Evolutionary conservation across 768 basidiomycete genomes (phyloP).

Genomic region (Phlegmacium glaucopus): DNA sequence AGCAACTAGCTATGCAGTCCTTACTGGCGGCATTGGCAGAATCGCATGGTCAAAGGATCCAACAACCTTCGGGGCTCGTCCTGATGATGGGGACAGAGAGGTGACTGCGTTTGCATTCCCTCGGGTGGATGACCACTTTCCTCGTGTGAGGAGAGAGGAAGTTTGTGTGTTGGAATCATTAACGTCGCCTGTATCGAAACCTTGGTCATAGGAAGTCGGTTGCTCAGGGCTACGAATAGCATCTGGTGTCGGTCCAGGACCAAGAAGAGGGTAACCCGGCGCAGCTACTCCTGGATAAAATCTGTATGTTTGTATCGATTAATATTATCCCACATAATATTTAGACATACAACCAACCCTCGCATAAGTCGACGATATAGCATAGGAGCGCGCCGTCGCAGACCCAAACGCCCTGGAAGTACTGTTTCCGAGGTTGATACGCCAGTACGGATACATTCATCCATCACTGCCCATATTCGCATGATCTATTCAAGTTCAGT

Average conservation of each 20-base stretch:
- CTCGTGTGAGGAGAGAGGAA: constrained; percentile 1
- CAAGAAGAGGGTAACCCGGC: constrained; percentile 29
- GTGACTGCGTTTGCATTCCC: constrained; percentile 6
- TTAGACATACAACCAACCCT: constrained; percentile 44
- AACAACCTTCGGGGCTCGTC: constrained; percentile 45
- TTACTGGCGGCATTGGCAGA: constrained; percentile 77
- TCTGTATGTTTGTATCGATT: constrained; percentile 14
- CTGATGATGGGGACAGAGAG: constrained; percentile 13
- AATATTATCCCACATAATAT: neutral
- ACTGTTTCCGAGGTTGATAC: constrained; percentile 75
- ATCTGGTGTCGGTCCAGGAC: constrained; percentile 18
- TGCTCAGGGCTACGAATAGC: constrained; percentile 14
- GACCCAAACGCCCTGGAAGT: constrained; percentile 82
- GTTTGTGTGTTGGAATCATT: neutral
- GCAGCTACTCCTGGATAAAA: constrained; percentile 48
- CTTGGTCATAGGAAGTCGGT: neutral
- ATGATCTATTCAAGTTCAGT: constrained; percentile 36
- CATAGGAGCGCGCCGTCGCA: constrained; percentile 82
- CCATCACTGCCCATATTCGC: constrained; percentile 91
- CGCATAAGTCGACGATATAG: constrained; percentile 90
- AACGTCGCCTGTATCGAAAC: constrained; percentile 4
- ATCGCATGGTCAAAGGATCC: constrained; percentile 81
- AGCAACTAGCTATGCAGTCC: constrained; percentile 20
- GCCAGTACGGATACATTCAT: constrained; percentile 83
- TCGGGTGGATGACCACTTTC: constrained; percentile 1